Evolutionary conservation across 371 early-diverging fungal species (phyloP).

Genomic region (Mortierella sp.): DNA sequence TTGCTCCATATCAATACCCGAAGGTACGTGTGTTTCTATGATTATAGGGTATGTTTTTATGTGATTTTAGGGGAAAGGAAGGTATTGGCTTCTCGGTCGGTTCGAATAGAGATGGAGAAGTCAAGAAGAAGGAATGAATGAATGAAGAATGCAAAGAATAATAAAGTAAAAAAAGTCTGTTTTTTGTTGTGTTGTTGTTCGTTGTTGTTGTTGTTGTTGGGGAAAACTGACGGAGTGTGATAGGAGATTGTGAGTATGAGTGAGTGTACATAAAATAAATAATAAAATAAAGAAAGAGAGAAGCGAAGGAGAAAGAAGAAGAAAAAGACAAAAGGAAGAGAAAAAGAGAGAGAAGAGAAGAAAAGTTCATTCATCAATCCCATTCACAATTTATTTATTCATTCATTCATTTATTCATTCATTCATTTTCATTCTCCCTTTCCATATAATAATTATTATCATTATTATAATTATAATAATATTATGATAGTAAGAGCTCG

Average conservation of each 20-base stretch:
- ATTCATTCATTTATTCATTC: no score
- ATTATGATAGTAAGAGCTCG: no score
- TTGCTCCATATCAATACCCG: slow-evolving; percentile 10
- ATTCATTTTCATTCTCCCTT: no score
- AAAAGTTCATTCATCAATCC: no score
- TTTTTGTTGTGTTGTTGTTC: no score
- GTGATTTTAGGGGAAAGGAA: neutral
- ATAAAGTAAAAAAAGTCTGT: neutral
- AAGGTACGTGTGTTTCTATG: neutral
- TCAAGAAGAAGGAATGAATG: neutral
- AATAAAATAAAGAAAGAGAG: neutral
- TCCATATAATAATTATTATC: no score
- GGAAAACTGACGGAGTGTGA: neutral
- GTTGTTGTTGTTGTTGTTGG: neutral
- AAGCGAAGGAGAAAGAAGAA: neutral
- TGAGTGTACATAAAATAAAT: neutral
- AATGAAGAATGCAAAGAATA: neutral
- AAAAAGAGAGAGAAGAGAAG: neutral
- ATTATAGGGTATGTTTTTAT: no score
- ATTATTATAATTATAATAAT: no score
- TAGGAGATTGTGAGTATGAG: neutral
- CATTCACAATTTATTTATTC: no score
- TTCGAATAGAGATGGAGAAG: slow-evolving; percentile 8
- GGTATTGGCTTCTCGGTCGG: neutral
- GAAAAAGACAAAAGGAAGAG: neutral